Base-by-base conservation (phyloP, 2,329 filamentous ascomycete genomes). In the Botrytis byssoidea region DNA sequence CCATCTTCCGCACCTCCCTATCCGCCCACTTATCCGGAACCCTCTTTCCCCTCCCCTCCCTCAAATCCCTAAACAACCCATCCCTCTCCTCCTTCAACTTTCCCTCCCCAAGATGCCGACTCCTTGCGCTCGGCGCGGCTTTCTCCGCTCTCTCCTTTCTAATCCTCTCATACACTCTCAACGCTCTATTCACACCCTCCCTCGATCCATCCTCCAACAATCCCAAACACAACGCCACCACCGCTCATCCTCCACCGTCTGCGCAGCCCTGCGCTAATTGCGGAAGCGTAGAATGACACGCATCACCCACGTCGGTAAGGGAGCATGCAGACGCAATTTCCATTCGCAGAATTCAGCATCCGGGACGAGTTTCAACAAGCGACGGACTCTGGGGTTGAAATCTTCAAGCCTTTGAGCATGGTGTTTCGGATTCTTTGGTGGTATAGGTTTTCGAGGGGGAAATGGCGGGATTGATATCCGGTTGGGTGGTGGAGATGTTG, bases 21-120 rank as follows among this genome's bases (percentile, higher is more conserved):
- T 90, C 90, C 4, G 89, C 89, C 90, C 90, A 92, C 83, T 91
- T 91, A 82, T 92, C 90, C 3, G 89, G 89, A 75, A 75, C 87
- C 73, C 82, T 83, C 77, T 46, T 81, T 78, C 84, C 78, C 90
- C 88, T 84, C 82, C 89, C 87, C 80, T 89, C 86, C 78, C 86
- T 87, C 44, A 87, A 88, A 48, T 25, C 46, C 46, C 46, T 48
- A 4, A 10, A 48, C 46, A 48, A 25, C 12, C 46, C 3, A 25
- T 48, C 46, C 44, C 88, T 84, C 82, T 89, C 87, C 80, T 89
- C 86, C 78, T 86, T 87, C 46, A 87, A 87, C 76, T 85, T 84
- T 65, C 88, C 88, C 77, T 89, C 87, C 55, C 86, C 86, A 2
- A 90, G 81, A 78, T 90, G 88, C 78, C 90, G 81, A n/a, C 84